phyloP scores from a whole-genome alignment of 2,329 filamentous ascomycete genomes.

The Tricladium varicosporioides region DNA sequence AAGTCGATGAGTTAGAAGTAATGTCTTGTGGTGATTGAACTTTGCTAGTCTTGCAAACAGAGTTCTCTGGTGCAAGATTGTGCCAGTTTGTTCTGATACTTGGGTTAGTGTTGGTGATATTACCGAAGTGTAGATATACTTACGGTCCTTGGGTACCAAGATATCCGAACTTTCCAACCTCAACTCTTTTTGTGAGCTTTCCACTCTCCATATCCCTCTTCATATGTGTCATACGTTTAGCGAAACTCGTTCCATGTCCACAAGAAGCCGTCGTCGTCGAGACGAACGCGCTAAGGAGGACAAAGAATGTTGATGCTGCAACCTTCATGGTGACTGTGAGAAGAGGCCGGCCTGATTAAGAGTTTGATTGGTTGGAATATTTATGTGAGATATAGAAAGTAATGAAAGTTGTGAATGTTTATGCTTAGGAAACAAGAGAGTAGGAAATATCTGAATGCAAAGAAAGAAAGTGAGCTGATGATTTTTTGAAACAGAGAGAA shows the following conservation, averaged over 20 bases:
- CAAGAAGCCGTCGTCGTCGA: slow-evolving; percentile 19
- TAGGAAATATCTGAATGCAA: too few relatives aligned
- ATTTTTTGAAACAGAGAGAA: background rate
- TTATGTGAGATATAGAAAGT: too few relatives aligned
- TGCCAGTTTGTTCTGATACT: slow-evolving; percentile 14
- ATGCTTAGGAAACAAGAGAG: background rate
- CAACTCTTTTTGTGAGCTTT: slow-evolving; percentile 8
- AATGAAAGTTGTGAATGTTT: background rate
- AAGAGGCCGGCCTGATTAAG: background rate
- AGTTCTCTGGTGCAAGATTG: slow-evolving; percentile 11
- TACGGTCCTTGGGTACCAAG: slow-evolving; percentile 20
- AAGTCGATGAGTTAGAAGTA: slow-evolving; percentile 1
- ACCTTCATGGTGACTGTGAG: slow-evolving; percentile 5
- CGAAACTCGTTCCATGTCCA: slow-evolving; percentile 18
- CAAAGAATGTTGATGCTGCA: background rate
- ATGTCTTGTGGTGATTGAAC: slow-evolving; percentile 23
- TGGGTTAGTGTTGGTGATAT: slow-evolving; percentile 1
- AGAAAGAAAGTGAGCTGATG: background rate
- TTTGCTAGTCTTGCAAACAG: slow-evolving; percentile 14
- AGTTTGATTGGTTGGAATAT: background rate
- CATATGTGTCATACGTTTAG: slow-evolving; percentile 13
- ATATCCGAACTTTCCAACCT: slow-evolving; percentile 20
- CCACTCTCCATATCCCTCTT: slow-evolving; percentile 10
- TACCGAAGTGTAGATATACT: background rate
- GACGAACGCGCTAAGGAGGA: slow-evolving; percentile 9